These are phyloP conservation scores for Cucurbita maxima DNA, from an alignment of 306 rosid species.

Conservation along the genomic window DNA sequence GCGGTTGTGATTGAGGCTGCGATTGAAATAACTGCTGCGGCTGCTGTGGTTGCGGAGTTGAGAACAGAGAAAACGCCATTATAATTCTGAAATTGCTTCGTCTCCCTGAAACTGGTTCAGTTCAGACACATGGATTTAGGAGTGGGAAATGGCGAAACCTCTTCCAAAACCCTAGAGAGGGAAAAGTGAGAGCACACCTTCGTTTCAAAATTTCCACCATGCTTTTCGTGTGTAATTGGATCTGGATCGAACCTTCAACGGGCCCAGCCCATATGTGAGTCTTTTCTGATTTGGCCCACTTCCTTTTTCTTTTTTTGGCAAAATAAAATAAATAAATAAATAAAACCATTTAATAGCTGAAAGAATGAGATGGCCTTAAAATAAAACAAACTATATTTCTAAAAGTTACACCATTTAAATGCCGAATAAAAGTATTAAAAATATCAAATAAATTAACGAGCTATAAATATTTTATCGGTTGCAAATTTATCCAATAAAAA, in stretches of 20 bases:
- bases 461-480: too few relatives aligned
- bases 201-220: neutral
- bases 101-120: neutral
- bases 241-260: neutral
- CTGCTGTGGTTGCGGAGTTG: conserved; percentile 46
- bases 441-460: too few relatives aligned
- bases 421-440: too few relatives aligned
- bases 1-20: conserved; percentile 16
- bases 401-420: too few relatives aligned
- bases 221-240: neutral
- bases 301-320: neutral
- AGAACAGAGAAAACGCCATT: conserved; percentile 72
- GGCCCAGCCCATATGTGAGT: neutral
- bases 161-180: conserved; percentile 57
- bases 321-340: too few relatives aligned
- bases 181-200: conserved; percentile 3
- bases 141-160: conserved; percentile 4
- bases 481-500: too few relatives aligned
- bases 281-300: neutral
- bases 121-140: neutral
- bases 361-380: too few relatives aligned
- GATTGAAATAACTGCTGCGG: conserved; percentile 37
- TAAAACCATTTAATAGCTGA: too few relatives aligned
- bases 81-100: neutral
- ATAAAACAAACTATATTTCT: too few relatives aligned